Base-by-base conservation (phyloP, 192 early-diverging fungal genomes). In the Backusella tuberculispora region DNA sequence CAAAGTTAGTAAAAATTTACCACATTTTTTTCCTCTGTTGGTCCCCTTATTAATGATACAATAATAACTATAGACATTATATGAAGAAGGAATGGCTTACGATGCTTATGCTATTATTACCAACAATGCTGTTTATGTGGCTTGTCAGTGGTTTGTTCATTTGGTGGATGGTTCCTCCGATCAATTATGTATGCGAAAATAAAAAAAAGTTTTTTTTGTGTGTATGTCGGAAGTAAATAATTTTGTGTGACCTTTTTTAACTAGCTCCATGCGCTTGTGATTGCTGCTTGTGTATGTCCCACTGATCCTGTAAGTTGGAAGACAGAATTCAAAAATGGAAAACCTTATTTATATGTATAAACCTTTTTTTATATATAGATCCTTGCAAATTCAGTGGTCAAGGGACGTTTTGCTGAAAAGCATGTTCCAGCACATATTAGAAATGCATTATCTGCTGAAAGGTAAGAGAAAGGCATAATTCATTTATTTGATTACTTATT, bases 301-400 rank as follows among this genome's bases (percentile, higher is more conserved):
- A 98, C 97, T 0, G 97, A 98, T 81, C 96, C 96, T 0, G 95
- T 96, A 86, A 78, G 76, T 42, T 45, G 34, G 6, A 4, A 60
- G 53, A 34, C 29, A 34, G 2, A 34, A 34, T 34, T 34, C 29
- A 34, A 34, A 34, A 34, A 34, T 2, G 29, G 29, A 34, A 34
- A 34, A 34, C 29, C 21, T 45, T 29, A 21, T 29, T 26, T 50
- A 41, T 44, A 21, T 38, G 17, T 12, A 26, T 24, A 5, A 60
- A 19, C 26, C 37, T 46, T 46, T n/a, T 38, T 56, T 14, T 19
- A 21, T 40, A 65, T 42, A 7, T 74, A 85, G 85, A 81, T 91
- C 45, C 81, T 98, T 56, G 93, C 95, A 48, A 97, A 96, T 84
- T 94, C 95, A 1, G 94, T 98, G 6, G 93, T 98, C 24, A 95